Conservation (phyloP, 768 basidiomycete species). For the Hericium rajendrae region DNA sequence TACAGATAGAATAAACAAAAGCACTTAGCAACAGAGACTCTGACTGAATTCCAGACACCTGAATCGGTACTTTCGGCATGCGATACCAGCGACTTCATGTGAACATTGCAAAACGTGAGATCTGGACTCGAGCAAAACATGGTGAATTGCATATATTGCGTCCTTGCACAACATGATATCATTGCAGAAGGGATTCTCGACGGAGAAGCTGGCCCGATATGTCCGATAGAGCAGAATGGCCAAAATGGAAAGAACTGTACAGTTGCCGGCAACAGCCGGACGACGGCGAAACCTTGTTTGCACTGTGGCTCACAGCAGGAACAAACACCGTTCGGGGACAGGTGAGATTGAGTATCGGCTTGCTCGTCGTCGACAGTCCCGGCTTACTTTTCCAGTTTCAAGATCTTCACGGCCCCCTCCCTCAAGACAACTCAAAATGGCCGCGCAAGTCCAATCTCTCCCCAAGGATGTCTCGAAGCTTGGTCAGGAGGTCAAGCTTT, state of each 20-base stretch:
- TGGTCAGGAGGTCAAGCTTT: slow-evolving; percentile 86
- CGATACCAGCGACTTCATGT: too few species aligned
- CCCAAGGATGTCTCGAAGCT: slow-evolving; percentile 76
- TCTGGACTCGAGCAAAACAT: too few species aligned
- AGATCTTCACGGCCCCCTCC: background rate
- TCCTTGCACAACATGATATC: too few species aligned
- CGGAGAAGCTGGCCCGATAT: too few species aligned
- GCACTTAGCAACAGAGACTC: too few species aligned
- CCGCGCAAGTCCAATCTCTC: slow-evolving; percentile 47
- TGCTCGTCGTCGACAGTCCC: slow-evolving; percentile 3
- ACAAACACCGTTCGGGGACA: background rate
- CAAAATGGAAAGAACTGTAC: background rate
- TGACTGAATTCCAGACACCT: too few species aligned
- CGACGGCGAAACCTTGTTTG: background rate
- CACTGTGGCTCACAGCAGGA: background rate
- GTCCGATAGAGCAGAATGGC: background rate
- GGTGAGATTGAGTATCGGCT: background rate
- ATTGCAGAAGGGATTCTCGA: too few species aligned
- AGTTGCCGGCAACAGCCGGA: background rate
- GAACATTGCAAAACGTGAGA: too few species aligned
- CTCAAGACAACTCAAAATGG: slow-evolving; percentile 38
- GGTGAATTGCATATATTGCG: too few species aligned
- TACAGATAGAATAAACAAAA: too few species aligned
- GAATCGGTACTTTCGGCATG: too few species aligned
- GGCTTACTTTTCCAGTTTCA: background rate